Base-by-base conservation (phyloP, 495 filamentous ascomycete genomes). In the Pseudotulostoma volvatum region DNA sequence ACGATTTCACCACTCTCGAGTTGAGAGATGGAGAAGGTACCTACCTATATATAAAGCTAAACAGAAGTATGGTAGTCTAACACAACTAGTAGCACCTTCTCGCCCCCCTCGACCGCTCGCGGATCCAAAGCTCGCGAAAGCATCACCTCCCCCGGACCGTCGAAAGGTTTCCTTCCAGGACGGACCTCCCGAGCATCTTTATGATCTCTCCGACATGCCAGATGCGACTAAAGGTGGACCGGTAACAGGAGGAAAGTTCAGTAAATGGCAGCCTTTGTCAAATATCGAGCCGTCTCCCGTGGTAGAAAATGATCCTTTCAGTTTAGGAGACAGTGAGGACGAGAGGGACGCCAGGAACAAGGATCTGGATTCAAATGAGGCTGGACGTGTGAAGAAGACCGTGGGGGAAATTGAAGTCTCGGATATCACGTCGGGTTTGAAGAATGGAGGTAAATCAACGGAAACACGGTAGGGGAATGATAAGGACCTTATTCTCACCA, bases 181-280 rank as follows among this genome's bases (percentile, higher is more conserved):
- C 33, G 71, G 69, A 2, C 67, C 73, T 13, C 66, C 67, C 18
- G 80, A 88, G 48, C 84, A 93, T 41, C 75, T 77, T 36, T 84
- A 87, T 34, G 79, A 81, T 44, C 57, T 77, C n/a, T 85, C 85
- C 51, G 63, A 73, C 40, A 62, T 73, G 15, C 71, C 81, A 14
- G 64, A 74, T 31, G 59, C 61, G 40, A 48, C 64, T 15, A 66
- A 61, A 15, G 63, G 63, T 13, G 53, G 53, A 16, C 49, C 57
- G 30, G 53, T 59, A 17, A 46, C 57, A 1, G 57, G 57, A 34
- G 67, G 64, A 51, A 90, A 83, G 60, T 61, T 71, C 9, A 92
- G 82, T 67, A 97, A 97, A 63, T 97, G 90, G 90, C 88, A 97
- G 56, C 90, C 92, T 11, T 62, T 97, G 37, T 81, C 84, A 20